These are phyloP conservation scores for Turritis glabra DNA, from an alignment of 345 rosid species.

Conservation along the genomic window DNA sequence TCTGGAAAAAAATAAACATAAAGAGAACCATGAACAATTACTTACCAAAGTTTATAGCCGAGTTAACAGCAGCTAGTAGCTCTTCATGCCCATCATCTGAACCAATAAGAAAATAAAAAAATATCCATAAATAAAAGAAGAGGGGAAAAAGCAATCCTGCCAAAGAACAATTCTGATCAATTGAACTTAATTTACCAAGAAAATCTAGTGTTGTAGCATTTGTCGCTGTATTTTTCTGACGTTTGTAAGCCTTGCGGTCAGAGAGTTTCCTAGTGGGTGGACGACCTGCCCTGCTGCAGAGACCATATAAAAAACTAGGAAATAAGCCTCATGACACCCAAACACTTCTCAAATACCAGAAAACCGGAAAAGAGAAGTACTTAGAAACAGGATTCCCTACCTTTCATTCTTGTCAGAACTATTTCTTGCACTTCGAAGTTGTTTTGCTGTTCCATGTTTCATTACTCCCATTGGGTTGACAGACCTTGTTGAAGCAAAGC, in stretches of 20 bases:
- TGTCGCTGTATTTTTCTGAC: constrained; percentile 62
- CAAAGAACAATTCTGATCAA: constrained; percentile 17
- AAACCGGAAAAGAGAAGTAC: constrained; percentile 15
- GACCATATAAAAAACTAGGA: constrained; percentile 32
- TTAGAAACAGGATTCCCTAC: constrained; percentile 45
- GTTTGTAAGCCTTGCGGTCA: constrained; percentile 87
- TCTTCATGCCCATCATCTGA: constrained; percentile 90
- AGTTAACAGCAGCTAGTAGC: constrained; percentile 82
- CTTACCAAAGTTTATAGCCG: constrained; percentile 67
- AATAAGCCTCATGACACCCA: constrained; percentile 25
- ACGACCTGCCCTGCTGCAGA: constrained; percentile 80
- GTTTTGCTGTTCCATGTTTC: constrained; percentile 83
- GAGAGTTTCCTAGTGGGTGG: constrained; percentile 94
- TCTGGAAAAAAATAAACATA: constrained; percentile 6
- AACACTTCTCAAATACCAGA: neutral
- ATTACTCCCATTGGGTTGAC: constrained; percentile 57
- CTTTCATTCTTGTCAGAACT: constrained; percentile 83
- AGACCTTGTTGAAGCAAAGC: constrained; percentile 64
- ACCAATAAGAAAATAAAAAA: constrained; percentile 50
- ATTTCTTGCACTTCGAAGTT: constrained; percentile 77
- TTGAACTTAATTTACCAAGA: constrained; percentile 60
- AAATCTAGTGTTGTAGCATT: constrained; percentile 67
- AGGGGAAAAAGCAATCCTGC: constrained; percentile 8
- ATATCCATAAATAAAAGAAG: constrained; percentile 29
- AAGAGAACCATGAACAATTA: constrained; percentile 10